Evolutionary conservation across 768 basidiomycete species (phyloP), one percentile per base, ranked within the genome.

Genomic region (Porpolomopsis calyptriformis): DNA sequence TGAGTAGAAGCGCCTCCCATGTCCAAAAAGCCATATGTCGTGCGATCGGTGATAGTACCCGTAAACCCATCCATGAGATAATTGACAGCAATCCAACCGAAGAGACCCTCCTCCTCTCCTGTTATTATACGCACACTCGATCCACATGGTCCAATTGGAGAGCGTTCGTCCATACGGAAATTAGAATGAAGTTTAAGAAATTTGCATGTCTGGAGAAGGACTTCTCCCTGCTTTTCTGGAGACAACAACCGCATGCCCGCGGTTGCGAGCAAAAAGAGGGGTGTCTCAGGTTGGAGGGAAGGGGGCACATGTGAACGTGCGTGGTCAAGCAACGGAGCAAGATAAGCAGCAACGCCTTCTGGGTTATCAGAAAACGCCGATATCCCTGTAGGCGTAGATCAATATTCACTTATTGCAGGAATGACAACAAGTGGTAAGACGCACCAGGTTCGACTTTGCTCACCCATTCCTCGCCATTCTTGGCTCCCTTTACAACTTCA

Each of bases 1-100:
- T 99, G 96, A 6, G 94, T 98, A 11, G 93, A 97, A 14, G 96
- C 96, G 20, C 96, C 94, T 43, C 96, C 96, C 96, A 98, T 99
- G 61, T 99, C 96, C 53, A 99, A 70, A 63, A 99, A 99, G 4
- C 96, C 96, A 57, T 90, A 98, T 3, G 94, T 97, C 16, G 89
- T 88, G 40, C 72, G 74, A 59, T 78, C 72, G 43, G 74, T 59
- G 44, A 62, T 66, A 0, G 64, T 62, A 8, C 72, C 72, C 6
- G 69, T 70, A 57, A 99, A 99, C 1, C 93, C 94, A 57, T 98
- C 87, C 89, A 97, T 93, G 40, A 98, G 80, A 62, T 99, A 98
- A 64, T 98, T 99, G 55, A 98, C 91, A 0, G 93, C 92, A 47
- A 99, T 91, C 96, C 96, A 99, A 0, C 96, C 96, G 63, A 92